Conservation (phyloP, 1,284 basidiomycete species). For the Ceratobasidium sp. region DNA sequence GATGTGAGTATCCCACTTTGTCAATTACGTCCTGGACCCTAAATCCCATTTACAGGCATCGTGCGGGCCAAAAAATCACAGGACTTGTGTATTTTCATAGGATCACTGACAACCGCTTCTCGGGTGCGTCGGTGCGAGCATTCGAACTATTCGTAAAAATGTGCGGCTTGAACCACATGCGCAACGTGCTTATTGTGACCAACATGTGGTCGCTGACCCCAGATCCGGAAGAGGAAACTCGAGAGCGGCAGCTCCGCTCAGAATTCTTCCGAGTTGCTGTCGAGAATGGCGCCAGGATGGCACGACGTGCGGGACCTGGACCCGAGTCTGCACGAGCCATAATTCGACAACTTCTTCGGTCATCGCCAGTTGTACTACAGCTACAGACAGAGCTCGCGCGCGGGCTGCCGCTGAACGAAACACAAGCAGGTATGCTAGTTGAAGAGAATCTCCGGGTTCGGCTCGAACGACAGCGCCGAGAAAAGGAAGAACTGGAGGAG, state of each 20-base stretch:
- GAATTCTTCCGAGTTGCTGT: slow-evolving; percentile 46
- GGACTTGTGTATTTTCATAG: slow-evolving; percentile 41
- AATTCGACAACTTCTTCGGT: not conserved
- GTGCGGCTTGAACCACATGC: slow-evolving; percentile 38
- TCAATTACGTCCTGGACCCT: not conserved
- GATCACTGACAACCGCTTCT: slow-evolving; percentile 41
- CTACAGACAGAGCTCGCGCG: slow-evolving; percentile 7
- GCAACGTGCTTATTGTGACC: slow-evolving; percentile 46
- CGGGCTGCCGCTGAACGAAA: slow-evolving; percentile 1
- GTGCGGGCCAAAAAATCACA: slow-evolving; percentile 1
- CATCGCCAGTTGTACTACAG: not conserved
- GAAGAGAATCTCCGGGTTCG: slow-evolving; percentile 9
- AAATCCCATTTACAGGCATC: not conserved
- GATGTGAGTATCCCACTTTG: slow-evolving; percentile 14
- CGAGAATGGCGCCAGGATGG: slow-evolving; percentile 43
- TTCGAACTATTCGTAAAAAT: slow-evolving; percentile 38
- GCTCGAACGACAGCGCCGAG: slow-evolving; percentile 18
- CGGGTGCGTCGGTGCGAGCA: slow-evolving; percentile 21
- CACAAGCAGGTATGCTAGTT: slow-evolving; percentile 19
- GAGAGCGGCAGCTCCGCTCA: slow-evolving; percentile 43
- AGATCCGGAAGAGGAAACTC: slow-evolving; percentile 30
- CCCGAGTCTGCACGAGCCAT: slow-evolving; percentile 9
- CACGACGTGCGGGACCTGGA: slow-evolving; percentile 38
- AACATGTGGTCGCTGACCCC: slow-evolving; percentile 45
- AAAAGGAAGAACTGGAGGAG: slow-evolving; percentile 23